Evolutionary conservation across 305 asterid species (phyloP), one percentile per base, ranked within the genome.

Genomic region (Euphrasia arctica): DNA sequence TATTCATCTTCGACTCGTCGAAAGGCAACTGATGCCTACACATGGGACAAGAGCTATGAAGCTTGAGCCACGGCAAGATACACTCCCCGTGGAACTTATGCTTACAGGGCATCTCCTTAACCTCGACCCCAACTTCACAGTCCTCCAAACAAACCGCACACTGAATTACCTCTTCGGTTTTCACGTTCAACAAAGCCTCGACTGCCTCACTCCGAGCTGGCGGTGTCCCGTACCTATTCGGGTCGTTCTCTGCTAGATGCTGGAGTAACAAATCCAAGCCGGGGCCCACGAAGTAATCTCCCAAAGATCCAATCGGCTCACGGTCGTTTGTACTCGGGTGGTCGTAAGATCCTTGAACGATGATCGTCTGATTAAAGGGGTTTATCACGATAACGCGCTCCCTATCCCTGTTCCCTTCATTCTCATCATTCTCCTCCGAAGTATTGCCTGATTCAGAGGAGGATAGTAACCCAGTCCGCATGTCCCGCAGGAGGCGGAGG

Each of bases 1-100:
- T 68, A 5, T 15, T 72, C 49, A 73, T 61, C 80, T 88, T 82
- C 9, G 84, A 73, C 77, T 90, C 93, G 49, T 86, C 95, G 13
- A 75, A 70, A 50, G 96, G 95, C 60, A 90, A 72, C 70, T 84
- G 96, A 66, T 75, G 64, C 78, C 97, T 75, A 57, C 97, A 88
- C n/a, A 86, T 69, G 10, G 97, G 97, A 63, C 96, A 90, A 6
- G 97, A 85, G 66, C 97, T 90, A 60, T 90, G 97, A 43, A 88
- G 91, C 79, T 88, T 83, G 34, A 91, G 79, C 97, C 97, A 91
- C 1, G 97, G 96, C 60, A 91, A 54, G 64, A 91, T 88, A 74
- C 97, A 88, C 5, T 54, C 74, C 42, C 72, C 29, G 34, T 91
- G 97, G 65, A 91, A 91, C 81, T 72, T 88, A 61, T 91, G 97